Evolutionary conservation across 192 early-diverging fungal species (phyloP).

Genomic region (Funneliformis geosporum): DNA sequence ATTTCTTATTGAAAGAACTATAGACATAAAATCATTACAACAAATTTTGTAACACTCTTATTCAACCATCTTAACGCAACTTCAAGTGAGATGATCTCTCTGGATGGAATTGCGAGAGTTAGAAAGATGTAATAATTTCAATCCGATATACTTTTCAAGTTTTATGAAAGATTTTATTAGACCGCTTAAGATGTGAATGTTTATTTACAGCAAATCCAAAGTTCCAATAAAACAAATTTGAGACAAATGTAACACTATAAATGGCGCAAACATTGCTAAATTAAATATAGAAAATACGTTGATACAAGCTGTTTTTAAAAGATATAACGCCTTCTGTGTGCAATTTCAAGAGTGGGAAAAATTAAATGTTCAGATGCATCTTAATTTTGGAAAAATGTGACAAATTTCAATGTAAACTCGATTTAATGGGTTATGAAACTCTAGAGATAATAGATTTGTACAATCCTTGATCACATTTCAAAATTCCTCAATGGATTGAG

Average conservation of each 20-base stretch:
- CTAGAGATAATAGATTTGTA: neutral
- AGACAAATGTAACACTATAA: too few relatives aligned
- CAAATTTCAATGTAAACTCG: neutral
- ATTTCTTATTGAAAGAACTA: too few relatives aligned
- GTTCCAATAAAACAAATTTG: too few relatives aligned
- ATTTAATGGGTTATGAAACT: neutral
- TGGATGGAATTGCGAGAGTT: neutral
- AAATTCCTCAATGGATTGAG: neutral
- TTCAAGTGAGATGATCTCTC: neutral
- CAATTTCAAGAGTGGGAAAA: neutral
- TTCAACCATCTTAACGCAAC: neutral
- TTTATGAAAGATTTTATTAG: neutral
- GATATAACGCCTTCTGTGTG: neutral
- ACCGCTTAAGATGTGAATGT: neutral
- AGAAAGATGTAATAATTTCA: neutral
- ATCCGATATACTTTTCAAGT: neutral
- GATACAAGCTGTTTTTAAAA: neutral
- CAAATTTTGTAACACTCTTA: too few relatives aligned
- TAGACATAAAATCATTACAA: too few relatives aligned
- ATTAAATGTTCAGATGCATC: neutral
- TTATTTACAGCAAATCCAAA: neutral
- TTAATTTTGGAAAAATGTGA: slow-evolving; percentile 13
- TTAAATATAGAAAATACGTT: neutral
- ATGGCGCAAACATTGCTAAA: neutral
- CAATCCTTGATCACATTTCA: neutral